phyloP scores from a whole-genome alignment of 78 protist genomes.

The Dictyostelium brefeldianum region DNA sequence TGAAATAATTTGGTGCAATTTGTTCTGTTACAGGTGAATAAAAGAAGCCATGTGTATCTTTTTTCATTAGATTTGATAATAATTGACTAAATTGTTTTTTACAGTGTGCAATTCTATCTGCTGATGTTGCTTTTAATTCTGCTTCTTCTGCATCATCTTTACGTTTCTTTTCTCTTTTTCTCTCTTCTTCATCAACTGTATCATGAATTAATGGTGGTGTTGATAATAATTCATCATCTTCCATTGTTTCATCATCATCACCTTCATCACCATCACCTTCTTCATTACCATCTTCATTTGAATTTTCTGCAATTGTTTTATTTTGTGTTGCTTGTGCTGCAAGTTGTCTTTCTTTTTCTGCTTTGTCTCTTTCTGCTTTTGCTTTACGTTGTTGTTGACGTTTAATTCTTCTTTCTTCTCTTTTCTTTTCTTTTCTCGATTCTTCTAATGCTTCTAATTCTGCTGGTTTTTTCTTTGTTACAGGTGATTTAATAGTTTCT shows the following conservation, averaged over 20 bases:
- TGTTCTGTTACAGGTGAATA: conserved; percentile 55
- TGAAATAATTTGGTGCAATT: conserved; percentile 76
- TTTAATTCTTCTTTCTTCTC: neutral
- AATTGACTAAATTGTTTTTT: conserved; percentile 27
- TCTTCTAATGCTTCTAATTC: neutral
- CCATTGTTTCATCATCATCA: neutral
- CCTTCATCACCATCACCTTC: neutral
- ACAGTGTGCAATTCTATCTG: neutral
- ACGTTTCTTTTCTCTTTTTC: neutral
- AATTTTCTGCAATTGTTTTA: neutral
- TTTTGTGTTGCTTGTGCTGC: neutral
- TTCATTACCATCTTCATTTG: neutral
- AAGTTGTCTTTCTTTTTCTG: neutral
- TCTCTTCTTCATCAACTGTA: neutral
- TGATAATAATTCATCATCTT: neutral
- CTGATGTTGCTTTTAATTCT: neutral
- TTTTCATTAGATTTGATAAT: conserved; percentile 24
- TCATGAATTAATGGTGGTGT: neutral
- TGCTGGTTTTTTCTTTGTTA: neutral
- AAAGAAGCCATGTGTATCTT: conserved; percentile 57
- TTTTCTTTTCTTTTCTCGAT: neutral
- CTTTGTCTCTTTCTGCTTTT: neutral
- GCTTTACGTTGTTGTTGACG: neutral
- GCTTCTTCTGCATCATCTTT: neutral
- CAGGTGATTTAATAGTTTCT: conserved; percentile 23